Conservation (phyloP, 2,329 filamentous ascomycete genomes). For the Trichophyton equinum region DNA sequence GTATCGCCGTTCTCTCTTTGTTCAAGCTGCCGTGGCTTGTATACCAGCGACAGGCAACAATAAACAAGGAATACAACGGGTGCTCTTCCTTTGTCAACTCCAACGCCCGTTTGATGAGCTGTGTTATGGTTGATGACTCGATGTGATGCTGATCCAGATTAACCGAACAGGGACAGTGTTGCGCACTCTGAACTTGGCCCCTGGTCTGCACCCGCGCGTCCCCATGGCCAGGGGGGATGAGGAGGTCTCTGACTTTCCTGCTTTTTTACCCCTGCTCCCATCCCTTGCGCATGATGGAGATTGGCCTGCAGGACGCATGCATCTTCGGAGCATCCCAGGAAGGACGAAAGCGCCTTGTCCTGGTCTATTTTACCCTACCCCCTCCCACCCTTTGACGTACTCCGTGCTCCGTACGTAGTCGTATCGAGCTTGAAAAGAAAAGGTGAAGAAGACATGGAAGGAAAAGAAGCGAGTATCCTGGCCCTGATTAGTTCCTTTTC, state of each 20-base stretch:
- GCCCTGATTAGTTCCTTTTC: neutral
- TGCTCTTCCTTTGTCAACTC: conserved; percentile 1
- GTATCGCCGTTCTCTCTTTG: neutral
- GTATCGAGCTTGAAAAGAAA: neutral
- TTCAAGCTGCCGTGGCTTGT: conserved; percentile 1
- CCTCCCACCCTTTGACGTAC: neutral
- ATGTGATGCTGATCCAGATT: neutral
- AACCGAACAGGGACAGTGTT: neutral
- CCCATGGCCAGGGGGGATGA: neutral
- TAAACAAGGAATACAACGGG: neutral
- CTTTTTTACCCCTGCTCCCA: neutral
- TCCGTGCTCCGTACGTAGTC: neutral
- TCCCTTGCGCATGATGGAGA: neutral
- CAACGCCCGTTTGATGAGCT: neutral
- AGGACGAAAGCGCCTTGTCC: conserved; percentile 2
- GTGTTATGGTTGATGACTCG: neutral
- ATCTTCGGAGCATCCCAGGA: neutral
- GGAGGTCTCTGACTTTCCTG: neutral
- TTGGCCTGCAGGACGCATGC: neutral
- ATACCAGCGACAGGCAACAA: conserved; percentile 2
- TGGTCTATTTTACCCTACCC: neutral
- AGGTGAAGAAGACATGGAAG: neutral
- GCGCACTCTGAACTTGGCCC: neutral
- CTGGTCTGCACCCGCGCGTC: neutral
- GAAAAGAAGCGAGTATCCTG: neutral